Conservation (phyloP, 129 eudicot genomes). For the Chrysanthemum lavandulifolium region DNA sequence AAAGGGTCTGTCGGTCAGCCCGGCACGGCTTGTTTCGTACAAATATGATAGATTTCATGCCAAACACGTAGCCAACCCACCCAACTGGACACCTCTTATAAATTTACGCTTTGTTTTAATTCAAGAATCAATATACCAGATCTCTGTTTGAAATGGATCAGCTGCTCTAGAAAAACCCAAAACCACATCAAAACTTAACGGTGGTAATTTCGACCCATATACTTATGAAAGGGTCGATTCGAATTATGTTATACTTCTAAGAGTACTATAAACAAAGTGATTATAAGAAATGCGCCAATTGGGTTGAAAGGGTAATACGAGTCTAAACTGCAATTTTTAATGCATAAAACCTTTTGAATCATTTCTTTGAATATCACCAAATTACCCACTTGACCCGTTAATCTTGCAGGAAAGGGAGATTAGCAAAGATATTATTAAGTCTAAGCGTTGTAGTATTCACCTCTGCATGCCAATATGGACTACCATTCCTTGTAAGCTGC, state of each 20-base stretch:
- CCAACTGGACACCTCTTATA: background rate
- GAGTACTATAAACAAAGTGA: background rate
- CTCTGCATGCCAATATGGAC: conserved; percentile 85
- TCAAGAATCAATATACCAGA: background rate
- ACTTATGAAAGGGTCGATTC: background rate
- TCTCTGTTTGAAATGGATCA: conserved; percentile 5
- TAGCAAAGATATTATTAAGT: conserved; percentile 67
- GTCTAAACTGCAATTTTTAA: background rate
- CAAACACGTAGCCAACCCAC: background rate
- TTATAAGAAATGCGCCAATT: background rate
- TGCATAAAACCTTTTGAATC: background rate
- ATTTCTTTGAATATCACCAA: background rate
- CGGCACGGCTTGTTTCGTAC: background rate
- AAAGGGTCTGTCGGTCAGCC: background rate
- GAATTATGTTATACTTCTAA: background rate
- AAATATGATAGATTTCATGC: background rate
- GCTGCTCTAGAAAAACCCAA: background rate
- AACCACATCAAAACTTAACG: background rate
- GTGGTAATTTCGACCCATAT: background rate
- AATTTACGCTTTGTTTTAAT: background rate
- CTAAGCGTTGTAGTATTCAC: conserved; percentile 76
- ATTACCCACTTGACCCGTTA: background rate
- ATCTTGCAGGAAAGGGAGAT: conserved; percentile 72
- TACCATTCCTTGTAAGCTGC: conserved; percentile 81
- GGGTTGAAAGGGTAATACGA: background rate